Conservation (phyloP, 805 yeast species). For the Schwanniomyces polymorphus region DNA sequence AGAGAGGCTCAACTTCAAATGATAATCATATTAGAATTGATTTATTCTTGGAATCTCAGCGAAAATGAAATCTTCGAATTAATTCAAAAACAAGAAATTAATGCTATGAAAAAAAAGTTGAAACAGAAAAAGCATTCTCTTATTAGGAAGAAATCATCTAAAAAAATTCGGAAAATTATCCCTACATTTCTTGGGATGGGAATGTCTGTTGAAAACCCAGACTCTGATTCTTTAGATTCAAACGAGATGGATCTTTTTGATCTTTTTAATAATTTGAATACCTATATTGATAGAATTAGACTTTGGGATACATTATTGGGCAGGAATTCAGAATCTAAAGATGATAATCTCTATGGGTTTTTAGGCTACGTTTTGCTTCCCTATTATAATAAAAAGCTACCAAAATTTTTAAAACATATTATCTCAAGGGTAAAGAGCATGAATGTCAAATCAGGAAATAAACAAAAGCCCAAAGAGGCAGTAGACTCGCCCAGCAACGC, state of each 20-base stretch:
- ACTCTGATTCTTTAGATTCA: background rate
- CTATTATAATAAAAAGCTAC: conserved; percentile 49
- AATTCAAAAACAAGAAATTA: conserved; percentile 26
- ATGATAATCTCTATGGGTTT: conserved; percentile 46
- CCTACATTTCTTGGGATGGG: conserved; percentile 47
- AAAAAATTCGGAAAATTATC: conserved; percentile 24
- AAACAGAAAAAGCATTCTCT: conserved; percentile 19
- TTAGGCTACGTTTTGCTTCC: conserved; percentile 55
- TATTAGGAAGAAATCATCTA: conserved; percentile 16
- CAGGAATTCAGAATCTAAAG: conserved; percentile 27
- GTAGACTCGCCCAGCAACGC: background rate
- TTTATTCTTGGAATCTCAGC: conserved; percentile 33
- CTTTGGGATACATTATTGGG: conserved; percentile 52
- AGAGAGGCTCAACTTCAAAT: conserved; percentile 60
- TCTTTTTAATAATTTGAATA: conserved; percentile 32
- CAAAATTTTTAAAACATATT: conserved; percentile 45
- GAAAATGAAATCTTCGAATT: conserved; percentile 31
- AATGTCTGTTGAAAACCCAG: conserved; percentile 10
- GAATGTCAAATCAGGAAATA: conserved; percentile 27
- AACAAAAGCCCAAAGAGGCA: background rate
- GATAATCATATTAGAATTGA: conserved; percentile 46
- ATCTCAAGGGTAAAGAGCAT: conserved; percentile 51
- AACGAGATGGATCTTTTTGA: conserved; percentile 8
- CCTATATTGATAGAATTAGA: conserved; percentile 52
- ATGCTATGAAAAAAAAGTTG: conserved; percentile 17